Evolutionary conservation across 345 rosid species (phyloP).

Genomic region (Lenwebbia sp.): DNA sequence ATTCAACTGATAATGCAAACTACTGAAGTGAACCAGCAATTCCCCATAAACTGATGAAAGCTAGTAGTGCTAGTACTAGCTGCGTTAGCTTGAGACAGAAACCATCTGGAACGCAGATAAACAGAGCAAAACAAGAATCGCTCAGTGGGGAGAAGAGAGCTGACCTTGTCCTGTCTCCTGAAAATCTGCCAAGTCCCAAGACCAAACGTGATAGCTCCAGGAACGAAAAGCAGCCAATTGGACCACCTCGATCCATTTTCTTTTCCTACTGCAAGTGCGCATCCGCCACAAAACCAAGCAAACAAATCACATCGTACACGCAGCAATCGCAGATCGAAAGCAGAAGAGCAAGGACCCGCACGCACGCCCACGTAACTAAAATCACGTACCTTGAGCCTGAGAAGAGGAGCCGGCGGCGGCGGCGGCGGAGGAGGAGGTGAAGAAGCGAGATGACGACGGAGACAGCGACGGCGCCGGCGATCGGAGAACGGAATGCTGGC

Average conservation of each 20-base stretch:
- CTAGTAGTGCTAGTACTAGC: not conserved
- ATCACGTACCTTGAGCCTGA: constrained; percentile 28
- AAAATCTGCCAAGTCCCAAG: constrained; percentile 98
- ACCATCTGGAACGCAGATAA: not conserved
- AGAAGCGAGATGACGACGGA: constrained; percentile 8
- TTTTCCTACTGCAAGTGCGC: constrained; percentile 6
- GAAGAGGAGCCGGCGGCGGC: constrained; percentile 3
- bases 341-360: not conserved
- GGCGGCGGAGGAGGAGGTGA: not conserved
- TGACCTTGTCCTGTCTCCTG: constrained; percentile 89
- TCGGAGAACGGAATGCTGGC: not conserved
- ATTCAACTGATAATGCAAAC: not conserved
- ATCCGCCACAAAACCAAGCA: not conserved
- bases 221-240: constrained; percentile 63
- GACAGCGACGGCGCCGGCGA: constrained; percentile 4
- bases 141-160: not conserved
- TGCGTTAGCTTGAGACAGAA: not conserved
- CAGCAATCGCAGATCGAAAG: not conserved
- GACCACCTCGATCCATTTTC: constrained; percentile 43
- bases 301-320: not conserved
- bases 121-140: not conserved
- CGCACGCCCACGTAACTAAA: not conserved
- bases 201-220: constrained; percentile 86
- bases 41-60: not conserved
- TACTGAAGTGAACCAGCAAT: not conserved